Percentiles rank a stretch among this genome's conserved stretches.
Evolutionary conservation across 106 monocot genomes (phyloP).

Genomic region (Alisma plantagoaquatica): DNA sequence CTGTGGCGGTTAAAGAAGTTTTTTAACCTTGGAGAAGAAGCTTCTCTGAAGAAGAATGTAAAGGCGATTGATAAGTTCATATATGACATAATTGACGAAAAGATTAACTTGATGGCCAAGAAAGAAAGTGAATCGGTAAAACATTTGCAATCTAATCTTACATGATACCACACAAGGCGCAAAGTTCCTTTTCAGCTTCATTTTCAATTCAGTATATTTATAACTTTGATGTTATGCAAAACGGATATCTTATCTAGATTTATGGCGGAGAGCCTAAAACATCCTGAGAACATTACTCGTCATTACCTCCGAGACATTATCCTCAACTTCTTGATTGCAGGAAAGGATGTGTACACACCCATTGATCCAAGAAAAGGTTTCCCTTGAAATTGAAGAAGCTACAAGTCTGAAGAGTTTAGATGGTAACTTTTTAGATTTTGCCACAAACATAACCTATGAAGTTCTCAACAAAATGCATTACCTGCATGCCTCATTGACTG

Average conservation of each 20-base stretch:
- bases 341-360: constrained; percentile 11
- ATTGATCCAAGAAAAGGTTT: constrained; percentile 3
- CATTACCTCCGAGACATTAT: constrained; percentile 10
- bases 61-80: constrained; percentile 7
- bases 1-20: constrained; percentile 5
- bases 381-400: constrained; percentile 1
- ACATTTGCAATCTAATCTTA: too few species aligned
- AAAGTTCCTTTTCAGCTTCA: too few species aligned
- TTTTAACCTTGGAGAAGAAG: not conserved
- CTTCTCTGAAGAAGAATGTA: constrained; percentile 1
- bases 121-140: too few species aligned
- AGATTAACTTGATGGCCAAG: too few species aligned
- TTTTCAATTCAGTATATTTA: too few species aligned
- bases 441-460: not conserved
- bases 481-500: constrained; percentile 48
- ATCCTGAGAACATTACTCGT: not conserved
- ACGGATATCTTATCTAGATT: constrained; percentile 9
- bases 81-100: constrained; percentile 1
- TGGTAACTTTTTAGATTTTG: not conserved
- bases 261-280: constrained; percentile 3
- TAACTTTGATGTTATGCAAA: too few species aligned
- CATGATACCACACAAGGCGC: too few species aligned
- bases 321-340: constrained; percentile 8
- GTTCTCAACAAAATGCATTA: too few species aligned
- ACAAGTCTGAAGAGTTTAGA: not conserved